These are phyloP conservation scores for Paramecium pentaurelia DNA, from an alignment of 73 alveolate genomes.

Conservation along the genomic window DNA sequence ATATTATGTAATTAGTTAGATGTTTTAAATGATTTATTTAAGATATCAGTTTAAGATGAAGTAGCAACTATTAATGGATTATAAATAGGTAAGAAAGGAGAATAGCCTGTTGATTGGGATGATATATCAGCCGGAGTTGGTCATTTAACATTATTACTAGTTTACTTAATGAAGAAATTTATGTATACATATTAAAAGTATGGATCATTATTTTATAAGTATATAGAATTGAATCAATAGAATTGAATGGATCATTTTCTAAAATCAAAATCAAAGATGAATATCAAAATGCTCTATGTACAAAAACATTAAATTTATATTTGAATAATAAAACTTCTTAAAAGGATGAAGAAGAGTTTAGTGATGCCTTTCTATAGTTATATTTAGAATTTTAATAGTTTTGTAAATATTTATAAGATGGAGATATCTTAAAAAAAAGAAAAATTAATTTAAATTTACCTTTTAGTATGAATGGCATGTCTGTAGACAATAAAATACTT, in stretches of 20 bases:
- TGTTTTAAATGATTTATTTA: slow-evolving; percentile 25
- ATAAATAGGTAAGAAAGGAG: slow-evolving; percentile 13
- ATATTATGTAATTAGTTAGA: neutral
- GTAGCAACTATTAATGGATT: slow-evolving; percentile 15
- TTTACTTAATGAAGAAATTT: neutral
- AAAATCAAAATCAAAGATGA: neutral
- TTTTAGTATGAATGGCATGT: neutral
- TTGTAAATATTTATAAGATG: neutral
- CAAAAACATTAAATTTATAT: neutral
- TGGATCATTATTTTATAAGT: neutral
- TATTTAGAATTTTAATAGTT: neutral
- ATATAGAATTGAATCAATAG: slow-evolving; percentile 2
- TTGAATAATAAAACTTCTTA: neutral
- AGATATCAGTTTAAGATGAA: slow-evolving; percentile 26
- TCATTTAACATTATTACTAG: neutral
- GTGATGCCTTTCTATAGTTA: neutral
- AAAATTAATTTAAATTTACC: slow-evolving; percentile 1
- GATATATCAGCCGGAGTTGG: slow-evolving; percentile 36
- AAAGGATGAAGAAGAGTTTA: slow-evolving; percentile 47
- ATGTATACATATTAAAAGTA: neutral
- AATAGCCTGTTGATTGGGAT: slow-evolving; percentile 35
- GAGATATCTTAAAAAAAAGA: neutral
- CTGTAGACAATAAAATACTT: neutral
- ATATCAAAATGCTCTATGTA: neutral
- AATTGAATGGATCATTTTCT: neutral